Conservation (phyloP, 495 filamentous ascomycete genomes). For the Penicillium parvum region DNA sequence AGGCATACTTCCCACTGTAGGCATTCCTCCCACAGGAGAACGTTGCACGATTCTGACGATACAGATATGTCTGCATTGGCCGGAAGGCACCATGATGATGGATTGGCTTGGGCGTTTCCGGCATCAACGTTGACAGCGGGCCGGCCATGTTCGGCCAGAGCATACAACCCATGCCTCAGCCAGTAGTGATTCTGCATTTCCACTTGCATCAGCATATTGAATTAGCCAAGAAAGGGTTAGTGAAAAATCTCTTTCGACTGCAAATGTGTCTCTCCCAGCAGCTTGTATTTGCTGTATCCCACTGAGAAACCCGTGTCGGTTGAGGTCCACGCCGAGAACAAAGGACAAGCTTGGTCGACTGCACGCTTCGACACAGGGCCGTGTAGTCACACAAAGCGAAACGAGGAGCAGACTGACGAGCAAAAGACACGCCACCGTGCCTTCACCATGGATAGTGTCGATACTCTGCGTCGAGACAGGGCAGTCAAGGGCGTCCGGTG, state of each 20-base stretch:
- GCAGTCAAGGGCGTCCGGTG: background rate
- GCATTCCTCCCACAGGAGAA: slow-evolving; percentile 19
- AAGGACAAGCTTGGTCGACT: too few relatives aligned
- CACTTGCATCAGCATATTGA: slow-evolving; percentile 13
- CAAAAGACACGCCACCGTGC: background rate
- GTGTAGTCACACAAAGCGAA: slow-evolving; percentile 6
- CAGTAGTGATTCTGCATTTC: slow-evolving; percentile 9
- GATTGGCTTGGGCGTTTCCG: background rate
- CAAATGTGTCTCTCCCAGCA: background rate
- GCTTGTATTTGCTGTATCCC: background rate
- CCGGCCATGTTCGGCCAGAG: background rate
- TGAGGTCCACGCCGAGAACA: background rate
- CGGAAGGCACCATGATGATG: slow-evolving; percentile 39
- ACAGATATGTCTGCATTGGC: slow-evolving; percentile 57
- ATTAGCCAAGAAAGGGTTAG: slow-evolving; percentile 23
- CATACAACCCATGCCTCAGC: too few relatives aligned
- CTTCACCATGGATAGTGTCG: background rate
- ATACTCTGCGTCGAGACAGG: background rate
- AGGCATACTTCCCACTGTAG: slow-evolving; percentile 75
- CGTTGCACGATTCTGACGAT: slow-evolving; percentile 12
- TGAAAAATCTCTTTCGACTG: slow-evolving; percentile 14
- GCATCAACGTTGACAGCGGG: background rate
- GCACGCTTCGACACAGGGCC: background rate
- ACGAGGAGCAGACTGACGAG: background rate
- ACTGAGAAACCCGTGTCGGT: background rate